These are phyloP conservation scores for Claviceps pazoutovae DNA, from an alignment of 2,329 filamentous ascomycete species.

Conservation along the genomic window DNA sequence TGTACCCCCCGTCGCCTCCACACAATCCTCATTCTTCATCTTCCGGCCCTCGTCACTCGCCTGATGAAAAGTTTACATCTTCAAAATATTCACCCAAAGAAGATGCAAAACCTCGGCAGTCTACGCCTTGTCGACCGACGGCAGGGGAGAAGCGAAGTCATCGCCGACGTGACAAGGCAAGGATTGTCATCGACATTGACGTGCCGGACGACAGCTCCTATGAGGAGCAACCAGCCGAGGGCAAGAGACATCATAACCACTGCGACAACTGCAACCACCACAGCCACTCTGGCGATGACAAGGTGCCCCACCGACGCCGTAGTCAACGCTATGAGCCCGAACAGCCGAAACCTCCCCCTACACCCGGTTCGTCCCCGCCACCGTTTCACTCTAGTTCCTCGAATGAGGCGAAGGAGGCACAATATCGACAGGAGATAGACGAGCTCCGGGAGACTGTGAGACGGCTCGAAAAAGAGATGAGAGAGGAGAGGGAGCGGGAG, in stretches of 20 bases:
- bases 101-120: background rate
- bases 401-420: constrained; percentile 6
- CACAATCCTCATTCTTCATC: too few species aligned
- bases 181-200: constrained; percentile 21
- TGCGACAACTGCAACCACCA: constrained; percentile 22
- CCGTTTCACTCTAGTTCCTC: too few species aligned
- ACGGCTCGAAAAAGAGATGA: constrained; percentile 15
- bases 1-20: constrained; percentile 9
- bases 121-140: constrained; percentile 18
- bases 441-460: constrained; percentile 22
- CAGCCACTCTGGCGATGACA: constrained; percentile 13
- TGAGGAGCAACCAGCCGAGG: too few species aligned
- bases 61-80: too few species aligned
- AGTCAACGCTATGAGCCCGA: too few species aligned
- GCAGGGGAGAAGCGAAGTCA: background rate
- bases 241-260: background rate
- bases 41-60: too few species aligned
- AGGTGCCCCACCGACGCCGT: too few species aligned
- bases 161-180: constrained; percentile 20
- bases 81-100: too few species aligned
- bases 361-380: too few species aligned
- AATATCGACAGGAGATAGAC: constrained; percentile 10
- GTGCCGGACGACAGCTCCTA: too few species aligned
- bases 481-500: constrained; percentile 7
- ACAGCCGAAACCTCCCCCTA: too few species aligned